phyloP scores from a whole-genome alignment of 768 basidiomycete species.

The Trametes cinnabarina region DNA sequence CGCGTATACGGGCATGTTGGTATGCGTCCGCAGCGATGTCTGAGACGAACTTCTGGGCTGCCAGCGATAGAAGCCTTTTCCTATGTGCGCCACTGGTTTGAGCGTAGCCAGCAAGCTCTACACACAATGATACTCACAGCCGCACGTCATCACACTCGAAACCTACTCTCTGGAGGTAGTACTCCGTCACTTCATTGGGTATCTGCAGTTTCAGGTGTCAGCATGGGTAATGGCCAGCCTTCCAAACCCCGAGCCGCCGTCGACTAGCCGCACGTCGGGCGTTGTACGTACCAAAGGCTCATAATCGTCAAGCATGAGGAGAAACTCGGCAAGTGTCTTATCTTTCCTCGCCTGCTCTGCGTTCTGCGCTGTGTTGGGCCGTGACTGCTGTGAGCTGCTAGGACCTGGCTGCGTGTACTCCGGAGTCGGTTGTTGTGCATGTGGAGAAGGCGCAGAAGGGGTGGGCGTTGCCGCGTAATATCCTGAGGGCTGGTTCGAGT shows the following conservation, averaged over 20 bases:
- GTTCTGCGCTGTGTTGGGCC: slow-evolving; percentile 59
- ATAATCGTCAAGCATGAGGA: slow-evolving; percentile 95
- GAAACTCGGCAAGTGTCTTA: slow-evolving; percentile 86
- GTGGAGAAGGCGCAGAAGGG: slow-evolving; percentile 16
- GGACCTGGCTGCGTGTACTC: slow-evolving; percentile 22
- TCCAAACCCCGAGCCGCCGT: too few relatives aligned
- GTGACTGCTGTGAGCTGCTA: slow-evolving; percentile 23
- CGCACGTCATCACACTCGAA: slow-evolving; percentile 95
- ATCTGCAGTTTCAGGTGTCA: slow-evolving; percentile 51
- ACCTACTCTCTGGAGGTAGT: slow-evolving; percentile 92
- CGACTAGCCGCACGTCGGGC: not conserved
- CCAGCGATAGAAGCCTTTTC: slow-evolving; percentile 90
- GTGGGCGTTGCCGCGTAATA: slow-evolving; percentile 20
- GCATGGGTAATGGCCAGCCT: too few relatives aligned
- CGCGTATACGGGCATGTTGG: slow-evolving; percentile 94
- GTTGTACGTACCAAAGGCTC: slow-evolving; percentile 77
- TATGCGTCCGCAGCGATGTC: slow-evolving; percentile 97
- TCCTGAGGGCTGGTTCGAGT: slow-evolving; percentile 5
- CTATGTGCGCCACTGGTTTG: slow-evolving; percentile 38
- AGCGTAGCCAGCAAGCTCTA: not conserved
- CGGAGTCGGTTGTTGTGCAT: slow-evolving; percentile 17
- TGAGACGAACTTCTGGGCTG: slow-evolving; percentile 96
- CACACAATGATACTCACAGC: slow-evolving; percentile 52
- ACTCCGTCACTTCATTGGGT: slow-evolving; percentile 96
- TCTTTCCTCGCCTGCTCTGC: slow-evolving; percentile 86